Evolutionary conservation across 306 rosid species (phyloP), one percentile per base, ranked within the genome.

Genomic region (Astragalus glycyphyllos): DNA sequence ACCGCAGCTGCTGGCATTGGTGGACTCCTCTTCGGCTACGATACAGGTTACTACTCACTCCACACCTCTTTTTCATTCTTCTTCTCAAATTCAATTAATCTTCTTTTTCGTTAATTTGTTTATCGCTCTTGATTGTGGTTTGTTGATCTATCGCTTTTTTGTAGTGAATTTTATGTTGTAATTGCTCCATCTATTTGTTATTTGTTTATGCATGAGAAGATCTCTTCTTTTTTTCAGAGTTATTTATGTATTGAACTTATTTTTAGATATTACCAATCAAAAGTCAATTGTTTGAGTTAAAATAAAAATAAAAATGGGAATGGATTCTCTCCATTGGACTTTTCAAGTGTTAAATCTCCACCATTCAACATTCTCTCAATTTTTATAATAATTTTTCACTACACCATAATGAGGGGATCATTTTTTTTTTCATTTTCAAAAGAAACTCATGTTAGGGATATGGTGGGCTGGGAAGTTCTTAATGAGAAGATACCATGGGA

Each of bases 21-120:
- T 32, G 84, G 84, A 3, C 74, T 80, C 17, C 80, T 80, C 80
- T 75, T 80, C 41, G 80, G 80, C 17, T 80, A 80, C 77, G 84
- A 75, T 10, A 80, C 84, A 14, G 84, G 77, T 69, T 2, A 11
- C 10, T 11, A 20, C 31, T 26, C 31, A 26, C 31, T 0, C 4
- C 0, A 38, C 37, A 0, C 8, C 60, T 6, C 12, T 11, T 14
- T 50, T n/a, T 8, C 29, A 11, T 7, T 31, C 26, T n/a, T 17
- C 48, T 9, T 0, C 69, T 47, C 45, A 29, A 46, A 23, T 69
- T 64, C 40, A 26, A 23, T 23, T 14, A 26, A 26, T 14, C 17
- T 8, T 15, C 4, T 47, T 47, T 47, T 47, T 47, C 2, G 5
- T 42, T 42, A 11, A 4, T 42, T 11, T 10, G 48, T 10, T 42